phyloP scores from a whole-genome alignment of 2,329 filamentous ascomycete genomes.

The Colletotrichum tropicicola region DNA sequence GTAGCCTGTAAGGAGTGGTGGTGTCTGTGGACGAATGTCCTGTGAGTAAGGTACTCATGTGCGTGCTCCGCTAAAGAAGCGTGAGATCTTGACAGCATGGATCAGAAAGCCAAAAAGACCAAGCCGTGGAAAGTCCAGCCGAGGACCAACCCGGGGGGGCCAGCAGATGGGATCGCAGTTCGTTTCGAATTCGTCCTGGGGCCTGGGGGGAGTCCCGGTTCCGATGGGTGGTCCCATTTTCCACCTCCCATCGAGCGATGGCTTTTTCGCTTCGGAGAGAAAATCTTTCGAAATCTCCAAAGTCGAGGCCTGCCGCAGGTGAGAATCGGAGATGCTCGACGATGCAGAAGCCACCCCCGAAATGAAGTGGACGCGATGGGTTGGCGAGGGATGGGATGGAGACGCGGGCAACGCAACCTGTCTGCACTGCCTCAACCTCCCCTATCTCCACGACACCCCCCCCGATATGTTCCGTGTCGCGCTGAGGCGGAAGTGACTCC shows the following conservation, averaged over 20 bases:
- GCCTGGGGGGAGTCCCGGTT: not conserved
- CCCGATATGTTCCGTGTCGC: not conserved
- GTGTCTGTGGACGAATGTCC: too few species aligned
- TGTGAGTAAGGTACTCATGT: too few species aligned
- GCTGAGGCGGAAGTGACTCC: not conserved
- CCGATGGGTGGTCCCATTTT: slow-evolving; percentile 11
- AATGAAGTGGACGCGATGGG: not conserved
- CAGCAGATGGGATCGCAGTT: not conserved
- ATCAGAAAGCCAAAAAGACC: not conserved
- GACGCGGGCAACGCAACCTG: not conserved
- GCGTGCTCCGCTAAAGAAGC: slow-evolving; percentile 27
- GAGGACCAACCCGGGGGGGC: not conserved
- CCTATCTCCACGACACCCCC: not conserved
- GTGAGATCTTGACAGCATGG: slow-evolving; percentile 17
- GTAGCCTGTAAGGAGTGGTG: too few species aligned
- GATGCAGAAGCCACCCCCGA: not conserved
- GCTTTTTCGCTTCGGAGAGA: not conserved
- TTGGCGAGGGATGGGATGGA: not conserved
- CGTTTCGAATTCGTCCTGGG: not conserved
- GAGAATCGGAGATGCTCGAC: not conserved
- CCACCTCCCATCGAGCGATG: slow-evolving; percentile 1
- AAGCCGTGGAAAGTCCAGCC: slow-evolving; percentile 8
- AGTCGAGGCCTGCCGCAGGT: not conserved
- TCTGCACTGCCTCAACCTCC: slow-evolving; percentile 6
- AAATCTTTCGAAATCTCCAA: not conserved